Evolutionary conservation across 164 flowering plant species (phyloP), one percentile per base, ranked within the genome.

Genomic region (Chloranthus sessilifolius): DNA sequence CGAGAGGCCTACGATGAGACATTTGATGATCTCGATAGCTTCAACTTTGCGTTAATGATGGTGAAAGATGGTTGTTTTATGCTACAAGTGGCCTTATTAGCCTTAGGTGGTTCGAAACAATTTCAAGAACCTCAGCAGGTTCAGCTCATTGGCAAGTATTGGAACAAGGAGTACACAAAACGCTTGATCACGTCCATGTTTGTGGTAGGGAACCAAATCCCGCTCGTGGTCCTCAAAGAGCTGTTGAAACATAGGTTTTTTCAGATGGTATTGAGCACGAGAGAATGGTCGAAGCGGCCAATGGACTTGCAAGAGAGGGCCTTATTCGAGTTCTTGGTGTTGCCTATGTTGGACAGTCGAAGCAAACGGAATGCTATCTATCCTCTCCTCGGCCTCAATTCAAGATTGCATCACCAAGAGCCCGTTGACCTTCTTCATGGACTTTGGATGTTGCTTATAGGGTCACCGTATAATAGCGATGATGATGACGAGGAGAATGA

Each of bases 361-460:
- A 3, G 3, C 17, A 6, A 4, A 17, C 7, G 5, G 3, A 11
- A 4, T 15, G 9, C 9, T 11, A 2, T 15, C 4, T 5, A 39
- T 10, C 20, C 20, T 11, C 2, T 17, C 43, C 4, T 39, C 22
- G 43, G 34, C 34, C 7, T 30, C 34, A 5, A 30, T 10, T 5
- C 5, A 30, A 10, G 34, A 30, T 5, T 30, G 5, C 34, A 5
- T 10, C 43, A 39, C 21, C 43, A 38, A 23, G 30, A 27, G 14
- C 23, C 34, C 10, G 2, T 9, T 17, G 46, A 41, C 21, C 46
- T 53, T 30, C 56, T 53, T 24, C 56, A 53, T 30, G 56, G 38
- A 6, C 47, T 53, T 29, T 41, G 47, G 47, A 5, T 53, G 27
- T 7, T 53, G 24, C n/a, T 53, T 14, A 53, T 19, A 1, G 47